Evolutionary conservation across 148 eudicot genomes (phyloP).

Genomic region (Limonium bicolor): DNA sequence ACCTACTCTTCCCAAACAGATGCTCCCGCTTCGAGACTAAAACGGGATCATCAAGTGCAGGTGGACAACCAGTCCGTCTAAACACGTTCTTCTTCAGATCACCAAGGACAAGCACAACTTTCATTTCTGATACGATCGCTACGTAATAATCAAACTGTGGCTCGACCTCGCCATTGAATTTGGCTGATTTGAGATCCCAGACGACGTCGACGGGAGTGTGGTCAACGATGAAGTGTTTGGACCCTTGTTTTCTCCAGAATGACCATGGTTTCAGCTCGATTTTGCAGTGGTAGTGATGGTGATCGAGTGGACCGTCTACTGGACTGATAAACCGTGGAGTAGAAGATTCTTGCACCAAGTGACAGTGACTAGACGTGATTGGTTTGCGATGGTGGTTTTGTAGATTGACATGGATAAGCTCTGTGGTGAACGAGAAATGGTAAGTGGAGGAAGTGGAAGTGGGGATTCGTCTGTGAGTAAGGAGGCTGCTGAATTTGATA

Average conservation of each 20-base stretch:
- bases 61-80: conserved; percentile 61
- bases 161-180: conserved; percentile 74
- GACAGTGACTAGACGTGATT: conserved; percentile 45
- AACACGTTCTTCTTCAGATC: conserved; percentile 77
- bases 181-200: conserved; percentile 74
- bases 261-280: conserved; percentile 91
- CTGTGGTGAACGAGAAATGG: conserved; percentile 61
- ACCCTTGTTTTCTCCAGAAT: conserved; percentile 83
- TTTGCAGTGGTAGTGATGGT: conserved; percentile 46
- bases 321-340: conserved; percentile 66
- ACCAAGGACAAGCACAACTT: conserved; percentile 64
- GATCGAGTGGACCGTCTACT: conserved; percentile 36
- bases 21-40: conserved; percentile 68
- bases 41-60: conserved; percentile 57
- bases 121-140: conserved; percentile 56
- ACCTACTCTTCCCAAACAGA: conserved; percentile 69
- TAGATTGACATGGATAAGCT: conserved; percentile 64
- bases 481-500: too few relatives aligned
- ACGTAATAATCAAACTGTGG: conserved; percentile 73
- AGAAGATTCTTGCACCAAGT: conserved; percentile 81
- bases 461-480: too few relatives aligned
- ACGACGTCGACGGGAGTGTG: conserved; percentile 38
- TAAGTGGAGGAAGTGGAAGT: conserved; percentile 14
- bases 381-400: conserved; percentile 42
- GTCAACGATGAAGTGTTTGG: conserved; percentile 41